Conservation (phyloP, 2,329 filamentous ascomycete species). For the Trichoderma asperellum region DNA sequence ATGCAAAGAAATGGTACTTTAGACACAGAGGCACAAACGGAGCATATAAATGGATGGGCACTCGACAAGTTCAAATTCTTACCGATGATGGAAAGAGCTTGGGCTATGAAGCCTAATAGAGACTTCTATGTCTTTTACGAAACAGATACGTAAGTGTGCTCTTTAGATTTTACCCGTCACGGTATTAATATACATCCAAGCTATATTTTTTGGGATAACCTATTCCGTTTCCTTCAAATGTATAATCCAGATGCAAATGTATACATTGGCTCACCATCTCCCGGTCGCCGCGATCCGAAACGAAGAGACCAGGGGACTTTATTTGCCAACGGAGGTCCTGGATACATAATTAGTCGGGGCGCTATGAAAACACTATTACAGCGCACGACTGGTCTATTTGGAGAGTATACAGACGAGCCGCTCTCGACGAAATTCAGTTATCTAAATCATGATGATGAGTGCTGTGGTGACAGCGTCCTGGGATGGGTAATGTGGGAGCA, state of each 20-base stretch:
- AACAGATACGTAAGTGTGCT: slow-evolving; percentile 53
- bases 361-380: slow-evolving; percentile 48
- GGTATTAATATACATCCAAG: slow-evolving; percentile 14
- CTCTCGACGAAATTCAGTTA: slow-evolving; percentile 18
- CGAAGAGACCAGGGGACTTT: slow-evolving; percentile 42
- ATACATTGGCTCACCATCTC: slow-evolving; percentile 56
- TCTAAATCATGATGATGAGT: slow-evolving; percentile 45
- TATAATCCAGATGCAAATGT: slow-evolving; percentile 49
- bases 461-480: slow-evolving; percentile 57
- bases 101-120: slow-evolving; percentile 49
- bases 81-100: slow-evolving; percentile 57
- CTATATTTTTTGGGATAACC: slow-evolving; percentile 42
- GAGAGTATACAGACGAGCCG: slow-evolving; percentile 8
- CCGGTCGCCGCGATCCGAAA: slow-evolving; percentile 42
- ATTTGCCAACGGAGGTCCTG: slow-evolving; percentile 55
- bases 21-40: slow-evolving; percentile 37
- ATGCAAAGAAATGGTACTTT: slow-evolving; percentile 42
- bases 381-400: slow-evolving; percentile 32
- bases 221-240: slow-evolving; percentile 54
- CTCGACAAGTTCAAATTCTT: slow-evolving; percentile 63
- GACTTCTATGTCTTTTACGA: slow-evolving; percentile 62
- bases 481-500: slow-evolving; percentile 52
- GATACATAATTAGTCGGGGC: slow-evolving; percentile 51
- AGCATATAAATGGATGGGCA: slow-evolving; percentile 51
- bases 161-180: not conserved